Evolutionary conservation across 2,329 filamentous ascomycete genomes (phyloP), one percentile per base, ranked within the genome.

Genomic region (Parastagonospora nodorum): DNA sequence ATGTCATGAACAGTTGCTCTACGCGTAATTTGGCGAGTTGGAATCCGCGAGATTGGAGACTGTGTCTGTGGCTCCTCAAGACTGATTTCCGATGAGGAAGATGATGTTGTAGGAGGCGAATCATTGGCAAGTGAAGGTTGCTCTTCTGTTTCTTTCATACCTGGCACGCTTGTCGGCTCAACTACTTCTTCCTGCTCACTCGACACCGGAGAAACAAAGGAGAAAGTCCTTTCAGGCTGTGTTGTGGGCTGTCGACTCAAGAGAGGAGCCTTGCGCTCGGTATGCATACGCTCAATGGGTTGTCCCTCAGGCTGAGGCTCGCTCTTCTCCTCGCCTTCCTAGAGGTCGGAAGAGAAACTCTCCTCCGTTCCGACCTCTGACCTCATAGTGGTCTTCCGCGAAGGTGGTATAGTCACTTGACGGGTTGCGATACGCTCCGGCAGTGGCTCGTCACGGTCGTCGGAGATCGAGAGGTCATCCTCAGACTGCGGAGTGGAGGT

Each of bases 161-260:
- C 5, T 16, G n/a, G 9, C 14, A 1, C 10, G 37, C 15, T 39
- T 39, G 16, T 28, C 33, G 33, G n/a, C 29, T 36, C 42, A 29
- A 28, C 14, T 14, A 9, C 12, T 29, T 48, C 37, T 35, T 36
- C 41, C 8, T n/a, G 9, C 12, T 37, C 33, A 16, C 46, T 48
- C 12, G 11, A 1, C 10, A 24, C 15, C 16, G 47, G 47, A 8
- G 35, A 45, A 14, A 50, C 35, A 12, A 39, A 39, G 8, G 46
- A 43, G 11, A 44, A 49, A 7, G 32, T 38, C 15, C 39, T 19
- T 15, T 49, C 46, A 24, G 40, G 19, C n/a, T 16, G 27, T 27
- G 15, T 8, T n/a, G 16, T 37, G 12, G 32, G 28, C 28, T 43
- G 19, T 28, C 27, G 19, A 33, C 28, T 27, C 15, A 16, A 14